Percentiles rank a stretch among this genome's conserved stretches.
Evolutionary conservation across 73 alveolate genomes (phyloP).

Genomic region (Blepharisma stoltei): DNA sequence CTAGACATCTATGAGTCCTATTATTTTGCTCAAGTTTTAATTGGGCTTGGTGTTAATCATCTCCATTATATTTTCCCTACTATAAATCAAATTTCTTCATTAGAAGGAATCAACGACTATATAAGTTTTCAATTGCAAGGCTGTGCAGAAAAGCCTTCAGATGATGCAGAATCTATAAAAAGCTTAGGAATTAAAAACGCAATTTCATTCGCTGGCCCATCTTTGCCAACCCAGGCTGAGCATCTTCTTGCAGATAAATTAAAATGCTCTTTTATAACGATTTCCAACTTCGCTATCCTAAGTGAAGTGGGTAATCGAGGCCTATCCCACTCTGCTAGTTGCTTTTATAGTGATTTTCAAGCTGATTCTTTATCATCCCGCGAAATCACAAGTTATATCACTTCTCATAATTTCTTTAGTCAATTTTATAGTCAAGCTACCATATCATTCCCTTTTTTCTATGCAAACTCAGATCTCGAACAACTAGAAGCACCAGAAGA

Average conservation of each 20-base stretch:
- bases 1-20: not conserved
- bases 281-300: slow-evolving; percentile 1
- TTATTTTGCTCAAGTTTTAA: not conserved
- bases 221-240: not conserved
- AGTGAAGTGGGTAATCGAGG: not conserved
- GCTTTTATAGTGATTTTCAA: not conserved
- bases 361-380: no score
- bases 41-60: not conserved
- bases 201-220: slow-evolving; percentile 5
- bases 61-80: slow-evolving; percentile 23
- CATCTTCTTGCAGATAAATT: not conserved
- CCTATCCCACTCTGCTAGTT: not conserved
- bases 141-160: not conserved
- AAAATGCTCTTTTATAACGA: not conserved
- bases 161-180: not conserved
- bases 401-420: no score
- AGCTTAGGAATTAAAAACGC: not conserved
- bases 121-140: slow-evolving; percentile 14
- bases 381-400: no score
- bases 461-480: not conserved
- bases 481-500: not conserved
- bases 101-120: not conserved
- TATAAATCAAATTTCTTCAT: not conserved
- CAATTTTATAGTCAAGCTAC: not conserved
- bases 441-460: not conserved